Evolutionary conservation across 2,329 filamentous ascomycete species (phyloP), one percentile per base, ranked within the genome.

Genomic region (Aspergillus hortae): DNA sequence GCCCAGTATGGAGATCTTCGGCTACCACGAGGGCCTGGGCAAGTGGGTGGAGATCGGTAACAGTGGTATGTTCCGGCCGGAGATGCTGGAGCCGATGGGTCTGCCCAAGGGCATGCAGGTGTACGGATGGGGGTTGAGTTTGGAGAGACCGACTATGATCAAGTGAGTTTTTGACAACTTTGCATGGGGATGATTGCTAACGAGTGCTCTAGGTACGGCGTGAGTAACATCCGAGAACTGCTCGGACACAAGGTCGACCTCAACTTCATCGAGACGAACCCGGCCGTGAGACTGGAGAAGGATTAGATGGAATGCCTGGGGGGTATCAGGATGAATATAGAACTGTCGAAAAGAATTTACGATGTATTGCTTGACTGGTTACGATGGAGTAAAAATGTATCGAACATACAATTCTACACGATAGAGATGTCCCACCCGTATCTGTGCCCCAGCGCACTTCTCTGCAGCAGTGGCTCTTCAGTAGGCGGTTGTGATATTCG

Each of bases 41-140:
- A 95, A 95, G 78, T 87, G 95, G 77, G 90, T 97, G 23, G 94
- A 97, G 77, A 97, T 97, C 68, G 94, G 94, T 54, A 97, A 99
- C 77, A 92, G 88, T 63, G 94, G 94, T 58, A 97, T 99, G 92
- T 99, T 99, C 85, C 82, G 94, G 60, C 92, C 94, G 1, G 94
- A 99, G 75, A 96, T 97, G 92, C 74, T 96, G 66, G 88, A 96
- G 74, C 80, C 91, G 4, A 96, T 96, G 92, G 92, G 92, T 32
- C 74, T 97, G 66, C 92, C 92, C 21, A 90, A 87, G 74, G 89
- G 96, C 66, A 85, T 97, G 84, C 80, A 89, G 57, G 92, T 96
- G 9, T 97, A 96, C 69, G 94, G 94, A 32, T 97, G 91, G 82
- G 94, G 94, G 35, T 76, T 99, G 67, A 90, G 85, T 71, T 74